Evolutionary conservation across 345 rosid species (phyloP), one percentile per base, ranked within the genome.

Genomic region (Citropsis articulata): DNA sequence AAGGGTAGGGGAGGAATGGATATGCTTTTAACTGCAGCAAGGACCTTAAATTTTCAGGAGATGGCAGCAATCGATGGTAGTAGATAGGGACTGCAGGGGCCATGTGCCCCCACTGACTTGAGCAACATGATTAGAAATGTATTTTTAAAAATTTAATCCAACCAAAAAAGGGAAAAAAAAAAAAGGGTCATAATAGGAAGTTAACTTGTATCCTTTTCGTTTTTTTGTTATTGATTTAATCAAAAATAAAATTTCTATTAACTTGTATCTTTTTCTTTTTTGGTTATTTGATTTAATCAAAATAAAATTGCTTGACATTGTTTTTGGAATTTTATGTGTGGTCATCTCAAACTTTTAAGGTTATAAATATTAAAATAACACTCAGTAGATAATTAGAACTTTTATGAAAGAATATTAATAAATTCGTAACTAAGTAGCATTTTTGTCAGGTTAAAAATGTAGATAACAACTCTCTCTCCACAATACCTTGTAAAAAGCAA

Each of bases 1-100:
- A 87, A 80, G 75, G 81, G 82, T 60, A 83, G 88, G 78, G 93
- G 89, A 71, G 91, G 90, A 80, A 80, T 93, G 91, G 92, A 90
- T 66, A 89, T 96, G 91, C 98, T 93, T 83, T 81, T 93, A 48
- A 86, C 83, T 75, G 97, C 98, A 33, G 98, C 92, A n/a, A 86
- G 82, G 53, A 89, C 95, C 67, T 78, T 96, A 38, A 87, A 83
- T 74, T 84, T 77, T 7, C 82, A 85, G 77, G 91, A 88, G 81
- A 82, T 83, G 82, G 87, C 78, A 31, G 78, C 81, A 7, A 76
- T 73, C 48, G 70, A 71, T 16, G 48, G 75, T 60, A 30, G 77
- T 79, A 81, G 77, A 79, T 53, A 53, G 57, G 56, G 22, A 50
- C 22, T 50, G 56, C 7, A 13, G 56, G 56, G 56, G 55, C 5